These are phyloP conservation scores for Exophiala sp. DNA, from an alignment of 2,329 filamentous ascomycete species.

Conservation along the genomic window DNA sequence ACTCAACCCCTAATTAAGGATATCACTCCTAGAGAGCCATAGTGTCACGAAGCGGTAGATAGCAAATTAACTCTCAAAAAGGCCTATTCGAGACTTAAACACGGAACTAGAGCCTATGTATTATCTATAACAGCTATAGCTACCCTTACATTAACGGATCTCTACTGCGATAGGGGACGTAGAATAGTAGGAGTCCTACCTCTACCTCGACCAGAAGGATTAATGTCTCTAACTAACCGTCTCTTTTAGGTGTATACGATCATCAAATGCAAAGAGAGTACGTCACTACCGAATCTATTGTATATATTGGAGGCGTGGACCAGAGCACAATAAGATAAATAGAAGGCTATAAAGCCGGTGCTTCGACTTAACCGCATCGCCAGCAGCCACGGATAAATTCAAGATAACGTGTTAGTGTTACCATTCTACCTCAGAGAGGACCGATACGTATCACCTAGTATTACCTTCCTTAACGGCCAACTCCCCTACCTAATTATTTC, in stretches of 20 bases:
- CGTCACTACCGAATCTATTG: not conserved
- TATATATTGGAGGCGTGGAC: not conserved
- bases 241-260: not conserved
- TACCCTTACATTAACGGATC: not conserved
- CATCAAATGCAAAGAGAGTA: not conserved
- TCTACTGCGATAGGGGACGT: not conserved
- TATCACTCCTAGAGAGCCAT: not conserved
- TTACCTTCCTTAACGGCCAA: not conserved
- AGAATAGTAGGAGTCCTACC: not conserved
- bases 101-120: not conserved
- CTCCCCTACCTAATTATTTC: not conserved
- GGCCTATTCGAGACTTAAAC: not conserved
- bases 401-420: not conserved
- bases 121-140: not conserved
- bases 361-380: not conserved
- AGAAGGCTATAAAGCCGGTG: not conserved
- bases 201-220: not conserved
- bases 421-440: not conserved
- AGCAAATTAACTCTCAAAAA: not conserved
- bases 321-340: not conserved
- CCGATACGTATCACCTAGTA: not conserved
- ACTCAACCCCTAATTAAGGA: not conserved
- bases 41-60: not conserved
- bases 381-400: not conserved
- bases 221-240: not conserved